Percentiles rank a stretch among this genome's conserved stretches.
Evolutionary conservation across 2,329 filamentous ascomycete genomes (phyloP).

Genomic region (Incumbomyces delicatus): DNA sequence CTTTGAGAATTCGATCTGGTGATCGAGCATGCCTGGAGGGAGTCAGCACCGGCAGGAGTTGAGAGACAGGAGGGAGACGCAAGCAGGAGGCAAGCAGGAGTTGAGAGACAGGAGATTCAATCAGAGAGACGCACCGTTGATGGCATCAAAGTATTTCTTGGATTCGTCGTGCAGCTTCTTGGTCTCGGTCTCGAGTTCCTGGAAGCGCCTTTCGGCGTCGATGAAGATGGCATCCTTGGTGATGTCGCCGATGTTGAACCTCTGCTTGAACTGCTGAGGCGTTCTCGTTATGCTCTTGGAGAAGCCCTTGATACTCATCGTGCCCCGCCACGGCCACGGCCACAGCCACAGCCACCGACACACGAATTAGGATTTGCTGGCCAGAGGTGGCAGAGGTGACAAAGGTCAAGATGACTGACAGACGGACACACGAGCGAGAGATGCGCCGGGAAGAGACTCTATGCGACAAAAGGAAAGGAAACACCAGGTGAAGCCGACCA

Average conservation of each 20-base stretch:
- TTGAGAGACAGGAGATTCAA: too few relatives aligned
- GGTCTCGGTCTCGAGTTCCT: conserved; percentile 88
- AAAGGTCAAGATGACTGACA: too few relatives aligned
- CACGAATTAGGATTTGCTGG: too few relatives aligned
- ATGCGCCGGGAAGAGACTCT: too few relatives aligned
- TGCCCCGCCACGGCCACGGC: conserved; percentile 8
- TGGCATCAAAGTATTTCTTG: conserved; percentile 93
- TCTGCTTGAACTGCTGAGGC: conserved; percentile 82
- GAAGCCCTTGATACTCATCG: conserved; percentile 96
- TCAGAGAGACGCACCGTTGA: conserved; percentile 58
- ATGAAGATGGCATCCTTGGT: conserved; percentile 92
- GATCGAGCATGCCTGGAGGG: conserved; percentile 67
- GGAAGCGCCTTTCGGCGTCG: conserved; percentile 86
- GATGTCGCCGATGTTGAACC: conserved; percentile 90
- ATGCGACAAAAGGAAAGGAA: too few relatives aligned
- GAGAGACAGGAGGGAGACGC: too few relatives aligned
- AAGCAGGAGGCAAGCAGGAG: too few relatives aligned
- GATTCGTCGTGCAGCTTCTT: conserved; percentile 96
- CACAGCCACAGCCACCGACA: too few relatives aligned
- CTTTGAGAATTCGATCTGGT: conserved; percentile 97
- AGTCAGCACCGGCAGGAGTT: conserved; percentile 6
- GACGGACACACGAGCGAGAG: too few relatives aligned
- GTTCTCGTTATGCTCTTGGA: conserved; percentile 81
- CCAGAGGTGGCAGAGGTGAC: too few relatives aligned
- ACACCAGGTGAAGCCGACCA: too few relatives aligned